Evolutionary conservation across 352 stramenopile species (phyloP).

Genomic region (Labyrinthula sp.): DNA sequence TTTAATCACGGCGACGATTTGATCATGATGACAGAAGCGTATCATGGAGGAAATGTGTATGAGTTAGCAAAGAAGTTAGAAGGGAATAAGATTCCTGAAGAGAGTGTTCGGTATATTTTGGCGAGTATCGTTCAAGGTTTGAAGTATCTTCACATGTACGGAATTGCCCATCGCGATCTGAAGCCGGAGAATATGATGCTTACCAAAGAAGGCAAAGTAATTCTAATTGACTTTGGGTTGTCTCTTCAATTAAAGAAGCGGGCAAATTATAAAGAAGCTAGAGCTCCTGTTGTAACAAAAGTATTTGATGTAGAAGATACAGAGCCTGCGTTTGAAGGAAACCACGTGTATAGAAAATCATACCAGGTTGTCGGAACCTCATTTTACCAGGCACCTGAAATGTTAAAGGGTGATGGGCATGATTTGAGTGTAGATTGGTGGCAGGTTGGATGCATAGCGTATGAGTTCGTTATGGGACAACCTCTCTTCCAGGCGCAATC

Average conservation of each 20-base stretch:
- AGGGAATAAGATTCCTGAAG: no score
- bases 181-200: conserved; percentile 41
- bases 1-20: no score
- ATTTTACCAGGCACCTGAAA: conserved; percentile 29
- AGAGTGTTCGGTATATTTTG: background rate
- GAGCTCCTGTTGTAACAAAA: conserved; percentile 1
- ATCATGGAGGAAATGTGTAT: no score
- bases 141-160: conserved; percentile 37
- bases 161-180: conserved; percentile 41
- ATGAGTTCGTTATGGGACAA: conserved; percentile 29
- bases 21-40: no score
- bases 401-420: conserved; percentile 13
- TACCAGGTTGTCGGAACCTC: conserved; percentile 20
- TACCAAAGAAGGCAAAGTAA: conserved; percentile 35
- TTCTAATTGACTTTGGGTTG: conserved; percentile 41
- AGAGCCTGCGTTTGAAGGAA: background rate
- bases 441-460: conserved; percentile 25
- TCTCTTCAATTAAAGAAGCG: conserved; percentile 17
- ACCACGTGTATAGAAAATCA: conserved; percentile 28
- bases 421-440: conserved; percentile 26
- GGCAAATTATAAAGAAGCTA: background rate
- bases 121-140: conserved; percentile 37
- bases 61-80: no score
- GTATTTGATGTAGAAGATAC: background rate
- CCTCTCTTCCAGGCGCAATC: conserved; percentile 22